Evolutionary conservation across 768 basidiomycete species (phyloP).

Genomic region (Cubamyces sp.): DNA sequence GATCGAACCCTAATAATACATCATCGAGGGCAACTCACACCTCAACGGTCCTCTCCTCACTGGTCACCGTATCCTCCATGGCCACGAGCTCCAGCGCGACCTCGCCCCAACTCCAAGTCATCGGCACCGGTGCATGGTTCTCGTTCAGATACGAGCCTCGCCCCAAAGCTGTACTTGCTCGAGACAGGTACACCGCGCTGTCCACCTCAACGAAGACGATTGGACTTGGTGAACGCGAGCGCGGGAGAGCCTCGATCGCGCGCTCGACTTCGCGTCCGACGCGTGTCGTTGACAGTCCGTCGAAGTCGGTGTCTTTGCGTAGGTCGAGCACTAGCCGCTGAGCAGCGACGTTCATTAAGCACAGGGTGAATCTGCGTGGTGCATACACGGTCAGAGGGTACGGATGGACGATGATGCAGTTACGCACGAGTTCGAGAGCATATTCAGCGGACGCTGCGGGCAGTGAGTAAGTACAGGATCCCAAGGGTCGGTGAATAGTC

Average conservation of each 20-base stretch:
- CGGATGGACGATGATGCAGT: too few species aligned
- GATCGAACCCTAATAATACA: too few species aligned
- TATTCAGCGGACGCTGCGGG: conserved; percentile 20
- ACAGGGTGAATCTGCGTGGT: conserved; percentile 13
- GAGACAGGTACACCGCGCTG: neutral
- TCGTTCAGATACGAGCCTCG: too few species aligned
- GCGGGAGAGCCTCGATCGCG: conserved; percentile 20
- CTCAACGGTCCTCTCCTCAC: too few species aligned
- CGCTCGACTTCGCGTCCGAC: conserved; percentile 26
- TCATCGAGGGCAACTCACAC: too few species aligned
- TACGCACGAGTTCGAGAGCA: conserved; percentile 20
- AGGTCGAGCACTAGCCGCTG: conserved; percentile 28
- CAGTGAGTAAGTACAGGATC: neutral
- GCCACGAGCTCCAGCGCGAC: neutral
- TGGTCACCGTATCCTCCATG: too few species aligned
- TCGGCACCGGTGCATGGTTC: too few species aligned
- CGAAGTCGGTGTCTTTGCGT: conserved; percentile 17
- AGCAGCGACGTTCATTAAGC: conserved; percentile 22
- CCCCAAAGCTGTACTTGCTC: too few species aligned
- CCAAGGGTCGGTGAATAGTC: too few species aligned
- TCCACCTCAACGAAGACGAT: conserved; percentile 13
- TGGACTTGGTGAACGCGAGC: conserved; percentile 13
- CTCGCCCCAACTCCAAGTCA: too few species aligned
- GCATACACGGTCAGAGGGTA: neutral
- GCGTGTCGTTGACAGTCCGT: conserved; percentile 21